A percentile compares a stretch with the other conserved stretches of the same genome.
Evolutionary conservation across 2,329 filamentous ascomycete species (phyloP).

Genomic region (Colletotrichum salicis): DNA sequence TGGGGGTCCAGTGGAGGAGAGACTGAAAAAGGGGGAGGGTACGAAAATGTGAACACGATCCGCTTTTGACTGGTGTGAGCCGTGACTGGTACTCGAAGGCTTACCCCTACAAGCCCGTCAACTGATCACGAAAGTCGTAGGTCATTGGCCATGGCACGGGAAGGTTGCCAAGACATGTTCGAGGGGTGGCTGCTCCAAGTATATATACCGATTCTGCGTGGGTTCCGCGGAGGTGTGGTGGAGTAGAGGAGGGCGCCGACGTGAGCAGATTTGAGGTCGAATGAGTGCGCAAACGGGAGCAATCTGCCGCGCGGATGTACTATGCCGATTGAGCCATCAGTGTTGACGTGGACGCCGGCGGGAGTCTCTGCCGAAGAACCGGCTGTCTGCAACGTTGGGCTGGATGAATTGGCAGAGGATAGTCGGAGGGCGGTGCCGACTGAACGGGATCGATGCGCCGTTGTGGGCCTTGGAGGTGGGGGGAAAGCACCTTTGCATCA

Average conservation of each 20-base stretch:
- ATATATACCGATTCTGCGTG: background rate
- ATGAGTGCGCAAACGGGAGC: background rate
- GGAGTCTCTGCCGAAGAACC: background rate
- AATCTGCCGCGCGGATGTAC: background rate
- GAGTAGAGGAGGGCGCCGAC: background rate
- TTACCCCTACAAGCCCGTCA: background rate
- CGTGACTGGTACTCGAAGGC: background rate
- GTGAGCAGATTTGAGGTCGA: conserved; percentile 6
- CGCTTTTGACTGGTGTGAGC: too few species aligned
- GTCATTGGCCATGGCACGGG: background rate
- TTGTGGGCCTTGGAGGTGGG: background rate
- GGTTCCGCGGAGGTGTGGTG: background rate
- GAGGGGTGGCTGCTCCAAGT: background rate
- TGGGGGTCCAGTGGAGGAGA: background rate
- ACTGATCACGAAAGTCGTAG: background rate
- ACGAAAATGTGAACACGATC: too few species aligned
- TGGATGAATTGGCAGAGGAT: background rate
- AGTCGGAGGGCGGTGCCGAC: background rate
- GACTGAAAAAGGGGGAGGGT: background rate
- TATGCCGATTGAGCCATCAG: background rate
- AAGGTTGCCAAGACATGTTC: background rate
- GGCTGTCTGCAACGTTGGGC: background rate
- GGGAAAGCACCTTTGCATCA: background rate
- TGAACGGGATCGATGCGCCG: background rate
- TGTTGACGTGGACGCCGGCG: background rate